phyloP scores from a whole-genome alignment of 23 red algal species.

The Agarophyton chilense region DNA sequence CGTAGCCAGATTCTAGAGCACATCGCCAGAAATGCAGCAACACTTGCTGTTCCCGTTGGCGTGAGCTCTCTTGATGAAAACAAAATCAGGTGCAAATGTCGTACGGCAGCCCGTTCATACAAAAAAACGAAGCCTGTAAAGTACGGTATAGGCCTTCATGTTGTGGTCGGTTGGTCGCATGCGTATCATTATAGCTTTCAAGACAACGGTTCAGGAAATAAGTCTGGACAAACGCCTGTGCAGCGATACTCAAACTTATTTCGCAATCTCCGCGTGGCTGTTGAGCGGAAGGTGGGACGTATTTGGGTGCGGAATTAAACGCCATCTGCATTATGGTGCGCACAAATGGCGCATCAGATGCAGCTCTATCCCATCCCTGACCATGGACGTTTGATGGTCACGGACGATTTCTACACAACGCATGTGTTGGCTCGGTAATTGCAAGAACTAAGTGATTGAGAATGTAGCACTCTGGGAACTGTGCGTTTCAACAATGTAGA shows the following conservation, averaged over 20 bases:
- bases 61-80: constrained; percentile 33
- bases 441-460: background rate
- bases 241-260: background rate
- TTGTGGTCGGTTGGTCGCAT: background rate
- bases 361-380: background rate
- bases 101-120: background rate
- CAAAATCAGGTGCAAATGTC: background rate
- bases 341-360: background rate
- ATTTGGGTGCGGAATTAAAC: background rate
- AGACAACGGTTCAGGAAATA: constrained; percentile 20
- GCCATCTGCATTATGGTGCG: background rate
- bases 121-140: constrained; percentile 20
- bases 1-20: constrained; percentile 1
- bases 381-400: background rate
- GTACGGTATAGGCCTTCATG: constrained; percentile 4
- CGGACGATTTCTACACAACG: background rate
- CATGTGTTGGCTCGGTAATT: background rate
- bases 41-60: background rate
- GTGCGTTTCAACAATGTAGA: background rate
- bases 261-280: constrained; percentile 1
- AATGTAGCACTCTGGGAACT: background rate
- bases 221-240: background rate
- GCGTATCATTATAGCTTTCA: background rate
- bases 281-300: background rate
- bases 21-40: constrained; percentile 9